A percentile compares a stretch with the other conserved stretches of the same genome.
Evolutionary conservation across 805 yeast species (phyloP).

Genomic region (Ogataea trehalophila): DNA sequence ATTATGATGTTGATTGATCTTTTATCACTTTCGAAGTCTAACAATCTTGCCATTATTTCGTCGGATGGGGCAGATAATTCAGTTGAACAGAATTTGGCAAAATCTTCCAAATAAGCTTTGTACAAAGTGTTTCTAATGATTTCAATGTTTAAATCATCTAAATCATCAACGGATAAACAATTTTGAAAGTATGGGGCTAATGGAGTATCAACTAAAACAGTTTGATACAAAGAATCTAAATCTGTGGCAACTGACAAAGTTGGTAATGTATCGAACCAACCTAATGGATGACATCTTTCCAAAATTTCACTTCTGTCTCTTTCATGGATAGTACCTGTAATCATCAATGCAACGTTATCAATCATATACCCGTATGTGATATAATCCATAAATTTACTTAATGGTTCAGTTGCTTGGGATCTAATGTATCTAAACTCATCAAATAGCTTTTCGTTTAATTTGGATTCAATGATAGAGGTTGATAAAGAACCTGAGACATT

Average conservation of each 20-base stretch:
- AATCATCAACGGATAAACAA: slow-evolving; percentile 79
- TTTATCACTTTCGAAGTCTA: slow-evolving; percentile 92
- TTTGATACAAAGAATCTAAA: slow-evolving; percentile 85
- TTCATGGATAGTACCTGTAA: slow-evolving; percentile 95
- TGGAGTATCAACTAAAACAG: slow-evolving; percentile 94
- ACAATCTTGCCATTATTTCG: slow-evolving; percentile 72
- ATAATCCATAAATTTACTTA: slow-evolving; percentile 81
- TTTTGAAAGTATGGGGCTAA: slow-evolving; percentile 94
- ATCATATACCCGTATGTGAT: slow-evolving; percentile 97
- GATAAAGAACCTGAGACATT: slow-evolving; percentile 79
- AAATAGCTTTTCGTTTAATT: slow-evolving; percentile 67
- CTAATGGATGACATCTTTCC: slow-evolving; percentile 91
- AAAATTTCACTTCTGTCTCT: slow-evolving; percentile 86
- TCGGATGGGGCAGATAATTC: slow-evolving; percentile 70
- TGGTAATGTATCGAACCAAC: slow-evolving; percentile 98
- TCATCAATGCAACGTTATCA: slow-evolving; percentile 92
- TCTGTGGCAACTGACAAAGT: slow-evolving; percentile 93
- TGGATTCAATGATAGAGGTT: slow-evolving; percentile 80
- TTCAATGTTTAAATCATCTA: slow-evolving; percentile 94
- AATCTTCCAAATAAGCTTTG: slow-evolving; percentile 91
- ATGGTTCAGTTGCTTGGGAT: slow-evolving; percentile 75
- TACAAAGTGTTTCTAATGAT: slow-evolving; percentile 86
- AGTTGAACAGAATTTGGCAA: slow-evolving; percentile 55
- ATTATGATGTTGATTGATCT: slow-evolving; percentile 87
- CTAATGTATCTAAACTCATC: slow-evolving; percentile 82